These are phyloP conservation scores for Microthyrium microscopicum DNA, from an alignment of 2,329 filamentous ascomycete genomes.

Conservation along the genomic window DNA sequence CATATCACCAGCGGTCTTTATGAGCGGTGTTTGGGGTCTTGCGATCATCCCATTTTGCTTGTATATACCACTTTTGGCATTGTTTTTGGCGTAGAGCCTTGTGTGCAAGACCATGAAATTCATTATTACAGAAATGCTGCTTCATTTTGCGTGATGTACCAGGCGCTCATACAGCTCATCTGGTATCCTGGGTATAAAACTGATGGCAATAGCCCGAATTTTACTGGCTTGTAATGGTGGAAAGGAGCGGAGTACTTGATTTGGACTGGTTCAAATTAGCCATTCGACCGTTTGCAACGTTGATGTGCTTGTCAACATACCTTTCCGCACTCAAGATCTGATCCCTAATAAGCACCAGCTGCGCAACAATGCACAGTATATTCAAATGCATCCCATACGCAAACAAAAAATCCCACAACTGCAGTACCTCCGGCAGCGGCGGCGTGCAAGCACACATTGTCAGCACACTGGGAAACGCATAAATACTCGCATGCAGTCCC, in stretches of 20 bases:
- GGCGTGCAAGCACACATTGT: slow-evolving; percentile 94
- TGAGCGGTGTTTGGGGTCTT: too few species aligned
- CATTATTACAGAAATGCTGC: background rate
- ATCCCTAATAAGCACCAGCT: slow-evolving; percentile 75
- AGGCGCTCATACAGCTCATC: slow-evolving; percentile 83
- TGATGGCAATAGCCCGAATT: slow-evolving; percentile 71
- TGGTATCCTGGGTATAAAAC: slow-evolving; percentile 78
- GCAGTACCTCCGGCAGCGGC: slow-evolving; percentile 78
- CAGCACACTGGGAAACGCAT: slow-evolving; percentile 87
- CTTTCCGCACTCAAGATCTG: slow-evolving; percentile 70
- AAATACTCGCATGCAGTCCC: slow-evolving; percentile 81
- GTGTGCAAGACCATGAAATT: too few species aligned
- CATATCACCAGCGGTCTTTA: too few species aligned
- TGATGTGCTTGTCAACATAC: slow-evolving; percentile 31
- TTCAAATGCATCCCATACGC: slow-evolving; percentile 92
- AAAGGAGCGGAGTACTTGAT: slow-evolving; percentile 77
- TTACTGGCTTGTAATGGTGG: slow-evolving; percentile 68
- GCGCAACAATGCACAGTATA: slow-evolving; percentile 89
- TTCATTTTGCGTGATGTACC: slow-evolving; percentile 64
- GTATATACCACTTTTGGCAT: too few species aligned
- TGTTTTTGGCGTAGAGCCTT: too few species aligned
- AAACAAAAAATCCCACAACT: slow-evolving; percentile 93
- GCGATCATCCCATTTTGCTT: too few species aligned
- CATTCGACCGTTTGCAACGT: background rate
- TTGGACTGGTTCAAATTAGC: slow-evolving; percentile 45